Conservation (phyloP, 2,329 filamentous ascomycete genomes). For the Aspergillus melleus region DNA sequence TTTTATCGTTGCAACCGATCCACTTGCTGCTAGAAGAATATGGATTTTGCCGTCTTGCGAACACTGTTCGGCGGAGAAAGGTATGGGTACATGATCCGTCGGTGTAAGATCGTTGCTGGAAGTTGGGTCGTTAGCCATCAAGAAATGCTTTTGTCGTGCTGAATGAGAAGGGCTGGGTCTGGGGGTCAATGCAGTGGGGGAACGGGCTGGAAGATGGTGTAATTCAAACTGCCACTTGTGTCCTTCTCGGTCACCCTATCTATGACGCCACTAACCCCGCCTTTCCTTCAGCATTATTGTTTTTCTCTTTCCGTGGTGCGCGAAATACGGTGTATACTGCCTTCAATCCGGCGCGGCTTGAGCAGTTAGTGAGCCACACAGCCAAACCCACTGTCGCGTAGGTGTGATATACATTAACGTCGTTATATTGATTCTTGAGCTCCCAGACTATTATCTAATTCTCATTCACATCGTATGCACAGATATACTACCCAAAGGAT, state of each 20-base stretch:
- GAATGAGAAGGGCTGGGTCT: too few species aligned
- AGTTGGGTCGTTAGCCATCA: neutral
- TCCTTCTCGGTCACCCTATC: too few species aligned
- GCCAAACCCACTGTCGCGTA: too few species aligned
- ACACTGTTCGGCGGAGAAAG: neutral
- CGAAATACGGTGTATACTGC: too few species aligned
- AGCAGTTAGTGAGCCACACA: too few species aligned
- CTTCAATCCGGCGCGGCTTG: neutral
- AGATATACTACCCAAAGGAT: neutral
- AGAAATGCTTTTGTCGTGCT: neutral
- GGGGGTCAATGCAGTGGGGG: too few species aligned
- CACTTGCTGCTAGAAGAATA: conserved; percentile 62
- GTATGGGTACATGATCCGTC: neutral
- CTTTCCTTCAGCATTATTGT: too few species aligned
- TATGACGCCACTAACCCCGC: too few species aligned
- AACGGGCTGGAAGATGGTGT: too few species aligned
- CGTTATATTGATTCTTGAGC: neutral
- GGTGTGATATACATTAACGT: neutral
- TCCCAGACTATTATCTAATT: neutral
- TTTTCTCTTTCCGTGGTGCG: too few species aligned
- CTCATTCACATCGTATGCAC: neutral
- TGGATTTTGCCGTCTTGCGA: conserved; percentile 28
- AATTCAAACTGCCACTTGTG: too few species aligned
- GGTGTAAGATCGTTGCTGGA: neutral
- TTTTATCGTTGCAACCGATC: conserved; percentile 88